phyloP scores from a whole-genome alignment of 441 rosid genomes.

The Codiaeum variegatum region DNA sequence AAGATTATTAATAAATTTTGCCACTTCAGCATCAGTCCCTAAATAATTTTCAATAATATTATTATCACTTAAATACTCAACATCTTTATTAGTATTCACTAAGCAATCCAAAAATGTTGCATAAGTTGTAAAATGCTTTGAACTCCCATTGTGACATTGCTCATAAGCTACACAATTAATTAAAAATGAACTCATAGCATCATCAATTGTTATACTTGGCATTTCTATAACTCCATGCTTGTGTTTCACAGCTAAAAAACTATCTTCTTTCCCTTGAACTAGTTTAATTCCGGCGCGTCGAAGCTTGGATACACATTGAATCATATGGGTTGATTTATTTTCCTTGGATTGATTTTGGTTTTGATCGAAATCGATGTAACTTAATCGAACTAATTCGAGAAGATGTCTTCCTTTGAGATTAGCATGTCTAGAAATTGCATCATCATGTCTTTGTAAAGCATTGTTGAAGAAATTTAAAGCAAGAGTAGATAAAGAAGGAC shows the following conservation, averaged over 20 bases:
- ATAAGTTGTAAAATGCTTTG: slow-evolving; percentile 15
- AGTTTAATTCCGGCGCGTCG: slow-evolving; percentile 8
- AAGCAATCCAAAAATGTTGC: slow-evolving; percentile 6
- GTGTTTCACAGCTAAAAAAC: slow-evolving; percentile 9
- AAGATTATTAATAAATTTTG: slow-evolving; percentile 12
- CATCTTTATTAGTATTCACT: slow-evolving; percentile 3
- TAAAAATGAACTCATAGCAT: slow-evolving; percentile 11
- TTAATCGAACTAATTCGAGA: slow-evolving; percentile 15
- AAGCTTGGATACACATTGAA: slow-evolving; percentile 8
- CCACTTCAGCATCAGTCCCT: slow-evolving; percentile 13
- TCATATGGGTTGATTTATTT: neutral
- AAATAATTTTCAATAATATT: slow-evolving; percentile 15
- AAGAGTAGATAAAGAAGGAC: neutral
- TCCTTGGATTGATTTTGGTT: neutral
- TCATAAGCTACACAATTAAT: slow-evolving; percentile 15
- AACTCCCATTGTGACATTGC: slow-evolving; percentile 11
- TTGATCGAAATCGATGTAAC: slow-evolving; percentile 1
- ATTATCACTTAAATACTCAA: slow-evolving; percentile 7
- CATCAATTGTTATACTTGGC: slow-evolving; percentile 1
- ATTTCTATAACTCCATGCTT: slow-evolving; percentile 9
- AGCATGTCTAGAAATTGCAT: neutral
- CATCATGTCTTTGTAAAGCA: neutral
- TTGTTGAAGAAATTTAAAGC: slow-evolving; percentile 8
- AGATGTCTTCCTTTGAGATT: neutral
- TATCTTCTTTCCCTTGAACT: neutral